Conservation (phyloP, 257 asterid species). For the Solanum habrochaites region DNA sequence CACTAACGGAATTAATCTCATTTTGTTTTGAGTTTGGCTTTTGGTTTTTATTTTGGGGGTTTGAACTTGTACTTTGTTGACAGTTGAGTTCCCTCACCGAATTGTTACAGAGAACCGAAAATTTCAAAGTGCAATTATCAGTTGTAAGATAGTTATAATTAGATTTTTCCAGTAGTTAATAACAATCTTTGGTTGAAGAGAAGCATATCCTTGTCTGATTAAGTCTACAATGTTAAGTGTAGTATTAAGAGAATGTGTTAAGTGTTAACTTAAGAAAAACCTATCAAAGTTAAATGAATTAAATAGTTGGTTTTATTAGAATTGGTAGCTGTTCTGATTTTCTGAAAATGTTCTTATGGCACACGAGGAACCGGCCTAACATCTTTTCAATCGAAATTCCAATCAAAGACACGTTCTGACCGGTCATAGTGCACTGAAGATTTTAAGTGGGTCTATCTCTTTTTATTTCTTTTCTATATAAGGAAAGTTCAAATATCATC, state of each 20-base stretch:
- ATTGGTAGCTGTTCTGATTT: neutral
- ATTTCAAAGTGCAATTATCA: neutral
- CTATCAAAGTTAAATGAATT: neutral
- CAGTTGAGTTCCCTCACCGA: neutral
- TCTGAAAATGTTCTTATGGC: neutral
- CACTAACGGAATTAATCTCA: neutral
- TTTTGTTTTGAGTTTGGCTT: neutral
- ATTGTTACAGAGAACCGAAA: neutral
- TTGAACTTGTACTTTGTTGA: neutral
- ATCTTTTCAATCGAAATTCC: too few relatives aligned
- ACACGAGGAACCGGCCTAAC: neutral
- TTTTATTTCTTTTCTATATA: too few relatives aligned
- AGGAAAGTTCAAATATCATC: too few relatives aligned
- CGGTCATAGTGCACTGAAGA: too few relatives aligned
- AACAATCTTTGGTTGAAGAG: neutral
- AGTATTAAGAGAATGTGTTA: neutral
- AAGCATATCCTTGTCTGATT: neutral
- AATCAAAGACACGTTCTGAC: too few relatives aligned
- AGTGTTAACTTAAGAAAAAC: neutral
- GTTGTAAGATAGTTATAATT: neutral
- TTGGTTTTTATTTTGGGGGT: neutral
- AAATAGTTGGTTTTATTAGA: neutral
- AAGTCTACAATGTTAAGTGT: neutral
- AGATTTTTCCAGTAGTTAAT: neutral
- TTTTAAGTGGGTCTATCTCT: too few relatives aligned